These are phyloP conservation scores for Trebouxia sp. DNA, from an alignment of 139 green algal genomes.

Conservation along the genomic window DNA sequence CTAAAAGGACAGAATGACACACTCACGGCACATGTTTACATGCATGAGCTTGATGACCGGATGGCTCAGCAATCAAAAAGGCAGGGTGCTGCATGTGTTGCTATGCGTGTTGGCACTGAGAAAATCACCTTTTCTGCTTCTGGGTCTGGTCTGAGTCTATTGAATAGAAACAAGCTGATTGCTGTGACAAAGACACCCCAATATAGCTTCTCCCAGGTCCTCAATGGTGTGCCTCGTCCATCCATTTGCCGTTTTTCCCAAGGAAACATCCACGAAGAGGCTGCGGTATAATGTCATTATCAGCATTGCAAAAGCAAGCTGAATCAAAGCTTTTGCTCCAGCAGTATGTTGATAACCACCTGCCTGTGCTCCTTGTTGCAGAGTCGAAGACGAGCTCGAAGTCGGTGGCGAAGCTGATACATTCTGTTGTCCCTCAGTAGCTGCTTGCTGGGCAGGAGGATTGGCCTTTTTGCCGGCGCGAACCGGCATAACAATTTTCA, in stretches of 20 bases:
- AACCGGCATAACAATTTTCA: constrained; percentile 2
- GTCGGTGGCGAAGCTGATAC: background rate
- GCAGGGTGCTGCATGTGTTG: too few species aligned
- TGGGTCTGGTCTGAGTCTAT: constrained; percentile 44
- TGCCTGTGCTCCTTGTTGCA: constrained; percentile 3
- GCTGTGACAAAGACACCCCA: constrained; percentile 73
- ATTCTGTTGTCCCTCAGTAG: background rate
- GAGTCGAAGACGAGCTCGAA: background rate
- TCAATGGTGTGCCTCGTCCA: constrained; percentile 50
- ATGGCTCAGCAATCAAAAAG: too few species aligned
- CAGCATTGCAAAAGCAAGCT: too few species aligned
- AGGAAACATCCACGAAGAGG: constrained; percentile 57
- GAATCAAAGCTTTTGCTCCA: too few species aligned
- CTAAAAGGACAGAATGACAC: too few species aligned
- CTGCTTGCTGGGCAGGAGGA: background rate
- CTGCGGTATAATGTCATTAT: constrained; percentile 23
- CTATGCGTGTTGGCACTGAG: constrained; percentile 25
- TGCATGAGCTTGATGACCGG: too few species aligned
- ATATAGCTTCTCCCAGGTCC: constrained; percentile 74
- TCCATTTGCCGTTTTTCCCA: constrained; percentile 66
- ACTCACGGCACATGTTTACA: too few species aligned
- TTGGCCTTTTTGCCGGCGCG: background rate
- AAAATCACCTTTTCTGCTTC: constrained; percentile 29
- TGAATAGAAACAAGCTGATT: constrained; percentile 55
- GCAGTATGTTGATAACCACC: too few species aligned